Evolutionary conservation across 2,329 filamentous ascomycete species (phyloP).

Genomic region (Plenodomus biglobosus): DNA sequence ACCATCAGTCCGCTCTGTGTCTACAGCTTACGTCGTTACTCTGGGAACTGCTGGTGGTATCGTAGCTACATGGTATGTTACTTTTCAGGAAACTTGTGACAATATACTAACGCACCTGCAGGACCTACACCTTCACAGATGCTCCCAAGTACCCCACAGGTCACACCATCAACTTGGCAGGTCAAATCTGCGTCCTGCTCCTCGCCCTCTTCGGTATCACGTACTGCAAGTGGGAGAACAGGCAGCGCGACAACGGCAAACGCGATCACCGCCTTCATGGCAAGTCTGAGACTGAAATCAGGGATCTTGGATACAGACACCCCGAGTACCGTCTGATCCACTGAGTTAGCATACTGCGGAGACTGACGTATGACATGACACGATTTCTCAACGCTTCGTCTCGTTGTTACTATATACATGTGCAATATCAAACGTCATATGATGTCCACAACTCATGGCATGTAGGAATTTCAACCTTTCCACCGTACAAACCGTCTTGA

Average conservation of each 20-base stretch:
- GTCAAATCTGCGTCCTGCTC: conserved; percentile 50
- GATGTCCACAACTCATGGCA: no score
- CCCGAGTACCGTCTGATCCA: conserved; percentile 49
- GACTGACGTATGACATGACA: no score
- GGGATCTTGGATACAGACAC: conserved; percentile 56
- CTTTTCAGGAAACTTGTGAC: not conserved
- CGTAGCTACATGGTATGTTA: conserved; percentile 53
- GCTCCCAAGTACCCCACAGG: conserved; percentile 70
- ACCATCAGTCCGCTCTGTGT: conserved; percentile 59
- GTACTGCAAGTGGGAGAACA: conserved; percentile 60
- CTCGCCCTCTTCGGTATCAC: conserved; percentile 54
- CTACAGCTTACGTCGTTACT: conserved; percentile 65
- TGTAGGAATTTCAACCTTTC: no score
- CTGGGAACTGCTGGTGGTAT: conserved; percentile 63
- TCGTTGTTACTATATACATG: no score
- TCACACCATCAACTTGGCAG: conserved; percentile 64
- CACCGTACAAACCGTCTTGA: no score
- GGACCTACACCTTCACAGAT: conserved; percentile 58
- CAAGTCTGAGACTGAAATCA: conserved; percentile 50
- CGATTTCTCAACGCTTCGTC: no score
- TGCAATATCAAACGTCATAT: not conserved
- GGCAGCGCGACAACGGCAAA: conserved; percentile 50
- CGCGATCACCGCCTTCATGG: conserved; percentile 55
- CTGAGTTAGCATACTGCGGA: no score
- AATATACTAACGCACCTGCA: conserved; percentile 56